These are phyloP conservation scores for Trichothecium sympodiale DNA, from an alignment of 2,329 filamentous ascomycete genomes.

Conservation along the genomic window DNA sequence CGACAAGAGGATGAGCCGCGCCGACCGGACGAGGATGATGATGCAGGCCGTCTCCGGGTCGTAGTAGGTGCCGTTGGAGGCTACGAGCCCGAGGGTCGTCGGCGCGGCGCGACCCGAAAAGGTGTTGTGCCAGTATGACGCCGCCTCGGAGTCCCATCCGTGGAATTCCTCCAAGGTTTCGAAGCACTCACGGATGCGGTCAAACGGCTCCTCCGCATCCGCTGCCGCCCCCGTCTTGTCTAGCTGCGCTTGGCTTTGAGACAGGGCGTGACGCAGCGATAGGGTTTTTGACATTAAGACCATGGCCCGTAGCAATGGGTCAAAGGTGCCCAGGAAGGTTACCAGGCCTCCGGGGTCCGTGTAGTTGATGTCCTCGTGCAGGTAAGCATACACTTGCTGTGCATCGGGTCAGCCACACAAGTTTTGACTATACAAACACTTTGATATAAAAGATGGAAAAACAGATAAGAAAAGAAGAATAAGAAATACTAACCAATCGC, in stretches of 20 bases:
- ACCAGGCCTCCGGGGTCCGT: constrained; percentile 18
- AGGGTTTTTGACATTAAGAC: constrained; percentile 18
- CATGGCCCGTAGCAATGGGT: constrained; percentile 18
- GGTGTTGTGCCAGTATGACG: constrained; percentile 17
- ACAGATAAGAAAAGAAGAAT: neutral
- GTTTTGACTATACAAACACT: neutral
- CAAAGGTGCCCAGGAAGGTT: constrained; percentile 15
- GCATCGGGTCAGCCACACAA: neutral
- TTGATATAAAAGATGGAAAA: neutral
- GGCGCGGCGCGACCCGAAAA: constrained; percentile 17
- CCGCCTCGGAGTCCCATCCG: constrained; percentile 17
- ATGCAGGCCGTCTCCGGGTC: constrained; percentile 21
- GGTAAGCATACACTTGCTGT: constrained; percentile 21
- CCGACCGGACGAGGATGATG: constrained; percentile 18
- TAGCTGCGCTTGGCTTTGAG: neutral
- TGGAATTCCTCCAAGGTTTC: constrained; percentile 18
- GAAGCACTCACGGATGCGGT: constrained; percentile 10
- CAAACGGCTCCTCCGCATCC: neutral
- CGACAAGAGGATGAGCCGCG: constrained; percentile 17
- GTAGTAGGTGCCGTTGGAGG: constrained; percentile 10
- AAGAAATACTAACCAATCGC: constrained; percentile 14
- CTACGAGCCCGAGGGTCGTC: constrained; percentile 15
- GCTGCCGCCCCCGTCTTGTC: neutral
- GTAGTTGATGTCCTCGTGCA: constrained; percentile 18
- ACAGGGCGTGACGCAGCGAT: constrained; percentile 7